Percentiles rank a stretch among this genome's conserved stretches.
These are phyloP conservation scores for Laburnicola sp. DNA, from an alignment of 2,329 filamentous ascomycete species.

Conservation along the genomic window DNA sequence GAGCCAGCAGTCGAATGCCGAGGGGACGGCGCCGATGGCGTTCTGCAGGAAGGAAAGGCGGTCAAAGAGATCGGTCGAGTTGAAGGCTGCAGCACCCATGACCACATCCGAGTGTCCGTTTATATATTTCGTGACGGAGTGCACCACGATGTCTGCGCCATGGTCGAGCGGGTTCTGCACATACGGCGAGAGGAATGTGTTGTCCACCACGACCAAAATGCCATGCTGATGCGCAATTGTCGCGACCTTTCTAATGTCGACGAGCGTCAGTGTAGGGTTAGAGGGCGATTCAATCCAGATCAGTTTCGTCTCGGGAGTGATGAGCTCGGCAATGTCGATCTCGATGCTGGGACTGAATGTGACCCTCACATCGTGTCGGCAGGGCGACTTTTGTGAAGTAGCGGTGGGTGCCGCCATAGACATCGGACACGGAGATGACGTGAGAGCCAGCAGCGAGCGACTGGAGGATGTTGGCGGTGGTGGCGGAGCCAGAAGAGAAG, in stretches of 20 bases:
- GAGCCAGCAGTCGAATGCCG: conserved; percentile 96
- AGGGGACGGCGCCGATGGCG: conserved; percentile 92
- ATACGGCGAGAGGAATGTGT: conserved; percentile 96
- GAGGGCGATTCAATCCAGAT: conserved; percentile 97
- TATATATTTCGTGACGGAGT: conserved; percentile 98
- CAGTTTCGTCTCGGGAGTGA: conserved; percentile 85
- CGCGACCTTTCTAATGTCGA: conserved; percentile 87
- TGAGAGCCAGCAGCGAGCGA: conserved; percentile 88
- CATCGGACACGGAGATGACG: conserved; percentile 94
- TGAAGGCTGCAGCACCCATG: conserved; percentile 97
- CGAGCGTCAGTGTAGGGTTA: conserved; percentile 89
- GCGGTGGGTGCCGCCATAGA: conserved; percentile 96
- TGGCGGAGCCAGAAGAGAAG: conserved; percentile 91
- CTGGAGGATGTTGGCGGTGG: conserved; percentile 91
- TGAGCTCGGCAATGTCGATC: conserved; percentile 80
- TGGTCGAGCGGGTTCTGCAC: conserved; percentile 94
- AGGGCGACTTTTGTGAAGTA: conserved; percentile 98
- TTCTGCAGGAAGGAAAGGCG: conserved; percentile 92
- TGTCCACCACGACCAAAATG: conserved; percentile 96
- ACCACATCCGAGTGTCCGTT: conserved; percentile 96
- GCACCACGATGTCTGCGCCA: conserved; percentile 94
- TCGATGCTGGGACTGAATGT: conserved; percentile 95
- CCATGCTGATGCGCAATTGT: conserved; percentile 82
- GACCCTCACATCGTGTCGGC: conserved; percentile 89
- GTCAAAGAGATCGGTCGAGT: conserved; percentile 75